Evolutionary conservation across 202 grass and related monocot genomes (phyloP), one percentile per base, ranked within the genome.

Genomic region (Hordeum pubiflorum): DNA sequence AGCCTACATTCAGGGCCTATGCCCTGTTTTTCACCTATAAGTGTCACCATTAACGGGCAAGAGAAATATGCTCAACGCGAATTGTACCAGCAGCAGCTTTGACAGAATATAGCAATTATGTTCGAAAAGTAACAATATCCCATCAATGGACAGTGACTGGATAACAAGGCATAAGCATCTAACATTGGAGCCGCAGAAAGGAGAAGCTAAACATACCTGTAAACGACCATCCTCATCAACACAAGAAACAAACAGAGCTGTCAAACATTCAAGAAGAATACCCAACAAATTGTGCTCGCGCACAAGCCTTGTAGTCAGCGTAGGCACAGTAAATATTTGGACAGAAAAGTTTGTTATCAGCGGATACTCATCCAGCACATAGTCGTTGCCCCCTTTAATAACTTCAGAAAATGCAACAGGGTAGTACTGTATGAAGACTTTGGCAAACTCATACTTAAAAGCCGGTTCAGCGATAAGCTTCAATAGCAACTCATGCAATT

Each of bases 361-460:
- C 6, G 79, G 86, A 75, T 92, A 94, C 1, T 87, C 79, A 10
- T 94, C 94, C 66, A 88, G 63, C 13, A 74, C 23, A 9, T 77
- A 44, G 46, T 89, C 87, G 17, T 66, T 88, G 56, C 55, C 41
- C 54, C 88, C 85, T 77, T 87, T 85, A 56, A 90, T 82, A 74
- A 96, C 81, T 86, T 93, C 90, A 58, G 59, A 77, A 65, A 96
- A 88, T 26, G 78, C 57, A 72, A 78, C 33, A 48, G 81, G 86
- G 84, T 96, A 99, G 83, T 96, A 93, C 69, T 41, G 75, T 73
- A 87, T 84, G 9, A 99, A 96, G 86, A 83, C 82, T 64, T 91
- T 91, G 75, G 92, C 92, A 85, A 99, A 96, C 41, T 99, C 88
- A 60, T 87, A 93, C 81, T 99, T 99, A 70, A 99, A 99, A 71